phyloP scores from a whole-genome alignment of 225 moss, liverwort and hornwort genomes.

The Pseudisothecium myosuroides region DNA sequence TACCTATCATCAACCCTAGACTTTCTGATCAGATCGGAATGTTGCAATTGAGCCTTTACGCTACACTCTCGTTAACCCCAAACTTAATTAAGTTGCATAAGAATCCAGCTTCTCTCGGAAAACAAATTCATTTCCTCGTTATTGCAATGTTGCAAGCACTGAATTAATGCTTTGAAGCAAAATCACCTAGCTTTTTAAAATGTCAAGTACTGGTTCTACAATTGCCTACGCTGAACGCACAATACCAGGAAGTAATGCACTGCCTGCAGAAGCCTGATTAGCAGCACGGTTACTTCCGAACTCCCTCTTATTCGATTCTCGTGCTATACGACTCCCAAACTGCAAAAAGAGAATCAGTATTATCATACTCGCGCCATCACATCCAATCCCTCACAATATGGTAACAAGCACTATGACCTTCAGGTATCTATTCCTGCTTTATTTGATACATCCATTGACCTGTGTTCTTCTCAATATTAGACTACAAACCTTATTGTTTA shows the following conservation, averaged over 20 bases:
- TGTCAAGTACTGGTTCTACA: not conserved
- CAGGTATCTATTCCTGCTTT: not conserved
- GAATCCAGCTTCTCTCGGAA: not conserved
- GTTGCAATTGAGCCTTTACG: no score
- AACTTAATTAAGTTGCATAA: not conserved
- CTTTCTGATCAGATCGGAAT: not conserved
- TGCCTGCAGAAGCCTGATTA: slow-evolving; percentile 88
- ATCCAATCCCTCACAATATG: not conserved
- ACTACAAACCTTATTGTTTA: not conserved
- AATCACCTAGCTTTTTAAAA: not conserved
- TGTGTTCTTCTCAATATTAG: not conserved
- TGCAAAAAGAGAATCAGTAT: slow-evolving; percentile 7
- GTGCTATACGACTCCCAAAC: slow-evolving; percentile 96
- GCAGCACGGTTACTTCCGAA: slow-evolving; percentile 97
- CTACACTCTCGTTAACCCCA: not conserved
- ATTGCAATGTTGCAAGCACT: not conserved
- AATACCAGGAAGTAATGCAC: slow-evolving; percentile 37
- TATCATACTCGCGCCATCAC: not conserved
- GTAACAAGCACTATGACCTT: not conserved
- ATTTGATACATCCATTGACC: not conserved
- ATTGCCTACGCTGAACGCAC: not conserved
- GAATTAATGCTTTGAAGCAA: not conserved
- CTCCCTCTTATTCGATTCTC: slow-evolving; percentile 75
- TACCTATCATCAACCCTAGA: not conserved
- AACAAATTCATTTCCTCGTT: not conserved